These are phyloP conservation scores for Sorghum bicolor DNA, from an alignment of 176 grass and related monocot species.

Conservation along the genomic window DNA sequence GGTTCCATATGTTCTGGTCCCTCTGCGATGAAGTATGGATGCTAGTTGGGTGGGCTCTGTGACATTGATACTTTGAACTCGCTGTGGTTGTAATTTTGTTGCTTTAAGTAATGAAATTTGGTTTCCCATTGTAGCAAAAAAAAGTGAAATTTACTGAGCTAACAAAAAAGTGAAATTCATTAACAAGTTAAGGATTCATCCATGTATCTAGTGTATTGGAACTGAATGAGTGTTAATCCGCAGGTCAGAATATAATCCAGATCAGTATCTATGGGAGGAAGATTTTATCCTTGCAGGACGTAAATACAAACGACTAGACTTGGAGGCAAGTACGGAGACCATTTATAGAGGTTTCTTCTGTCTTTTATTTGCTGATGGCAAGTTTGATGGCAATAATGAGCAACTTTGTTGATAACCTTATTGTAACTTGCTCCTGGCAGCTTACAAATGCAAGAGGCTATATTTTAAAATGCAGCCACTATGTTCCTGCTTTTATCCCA, in stretches of 20 bases:
- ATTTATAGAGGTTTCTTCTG: conserved; percentile 68
- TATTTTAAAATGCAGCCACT: conserved; percentile 94
- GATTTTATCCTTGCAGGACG: conserved; percentile 77
- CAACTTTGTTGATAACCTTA: conserved; percentile 31
- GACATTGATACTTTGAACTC: not conserved
- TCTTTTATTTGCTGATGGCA: conserved; percentile 42
- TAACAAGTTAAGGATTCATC: not conserved
- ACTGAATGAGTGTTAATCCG: conserved; percentile 22
- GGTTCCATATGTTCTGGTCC: not conserved
- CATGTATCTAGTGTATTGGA: not conserved
- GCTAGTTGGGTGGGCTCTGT: not conserved
- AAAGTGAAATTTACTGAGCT: not conserved
- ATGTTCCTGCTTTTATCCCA: conserved; percentile 66
- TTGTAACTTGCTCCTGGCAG: conserved; percentile 45
- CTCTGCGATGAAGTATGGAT: not conserved
- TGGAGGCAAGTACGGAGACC: conserved; percentile 96
- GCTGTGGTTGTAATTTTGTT: not conserved
- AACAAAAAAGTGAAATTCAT: not conserved
- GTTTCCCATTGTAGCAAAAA: not conserved
- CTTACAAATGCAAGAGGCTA: conserved; percentile 80
- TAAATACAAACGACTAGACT: conserved; percentile 93
- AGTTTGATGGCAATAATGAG: conserved; percentile 13
- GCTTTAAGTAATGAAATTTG: not conserved
- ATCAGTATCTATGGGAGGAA: conserved; percentile 95
- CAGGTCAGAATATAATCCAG: conserved; percentile 93